A percentile compares a stretch with the other conserved stretches of the same genome.
These are phyloP conservation scores for Micractinium conductrix DNA, from an alignment of 139 green algal species.

Conservation along the genomic window DNA sequence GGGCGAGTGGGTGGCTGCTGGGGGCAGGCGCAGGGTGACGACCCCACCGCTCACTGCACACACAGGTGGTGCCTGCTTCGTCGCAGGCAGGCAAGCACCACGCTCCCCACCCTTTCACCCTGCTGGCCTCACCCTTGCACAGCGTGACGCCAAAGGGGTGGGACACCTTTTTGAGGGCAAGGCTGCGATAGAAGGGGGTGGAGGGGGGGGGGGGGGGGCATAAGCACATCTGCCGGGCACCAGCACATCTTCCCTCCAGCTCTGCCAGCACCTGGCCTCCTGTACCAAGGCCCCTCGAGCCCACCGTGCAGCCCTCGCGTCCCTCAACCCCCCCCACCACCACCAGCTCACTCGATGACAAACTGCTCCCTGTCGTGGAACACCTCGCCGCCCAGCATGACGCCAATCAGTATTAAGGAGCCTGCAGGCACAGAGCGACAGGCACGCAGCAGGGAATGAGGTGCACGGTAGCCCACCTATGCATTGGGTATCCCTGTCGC, in stretches of 20 bases:
- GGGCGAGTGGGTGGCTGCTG: too few relatives aligned
- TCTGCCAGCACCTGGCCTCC: too few relatives aligned
- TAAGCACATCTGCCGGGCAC: too few relatives aligned
- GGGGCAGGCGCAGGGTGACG: not conserved
- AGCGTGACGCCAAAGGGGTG: conserved; percentile 5
- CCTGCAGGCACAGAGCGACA: too few relatives aligned
- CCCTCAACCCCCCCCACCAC: not conserved
- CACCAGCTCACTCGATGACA: conserved; percentile 15
- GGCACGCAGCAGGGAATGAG: too few relatives aligned
- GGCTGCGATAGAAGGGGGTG: not conserved
- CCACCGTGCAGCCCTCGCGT: not conserved
- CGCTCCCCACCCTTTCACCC: not conserved
- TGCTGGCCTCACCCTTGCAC: conserved; percentile 15
- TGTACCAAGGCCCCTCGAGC: too few relatives aligned
- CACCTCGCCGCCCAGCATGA: conserved; percentile 27
- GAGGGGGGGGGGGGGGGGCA: not conserved
- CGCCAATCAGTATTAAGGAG: conserved; percentile 17
- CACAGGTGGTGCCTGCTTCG: not conserved
- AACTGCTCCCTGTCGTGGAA: conserved; percentile 8
- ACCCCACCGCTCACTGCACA: not conserved
- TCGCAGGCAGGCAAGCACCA: not conserved
- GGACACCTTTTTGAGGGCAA: conserved; percentile 12
- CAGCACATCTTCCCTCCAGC: too few relatives aligned
- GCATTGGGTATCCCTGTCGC: too few relatives aligned
- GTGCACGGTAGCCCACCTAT: too few relatives aligned